These are phyloP conservation scores for Daphne laureola DNA, from an alignment of 441 rosid species.

Conservation along the genomic window DNA sequence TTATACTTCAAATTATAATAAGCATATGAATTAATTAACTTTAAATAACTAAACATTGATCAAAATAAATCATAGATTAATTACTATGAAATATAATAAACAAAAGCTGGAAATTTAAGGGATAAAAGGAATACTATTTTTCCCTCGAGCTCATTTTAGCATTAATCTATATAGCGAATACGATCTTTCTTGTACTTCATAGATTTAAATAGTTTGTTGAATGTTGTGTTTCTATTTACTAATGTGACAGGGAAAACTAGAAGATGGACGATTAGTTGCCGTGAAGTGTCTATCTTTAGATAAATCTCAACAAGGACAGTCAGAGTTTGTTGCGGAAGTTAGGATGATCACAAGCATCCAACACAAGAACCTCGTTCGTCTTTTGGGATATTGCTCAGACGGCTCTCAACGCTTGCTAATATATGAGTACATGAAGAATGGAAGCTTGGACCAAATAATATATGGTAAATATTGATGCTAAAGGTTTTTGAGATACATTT, in stretches of 20 bases:
- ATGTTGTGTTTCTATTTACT: neutral
- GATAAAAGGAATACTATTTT: too few species aligned
- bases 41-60: too few species aligned
- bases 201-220: too few species aligned
- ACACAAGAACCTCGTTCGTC: conserved; percentile 55
- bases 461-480: conserved; percentile 23
- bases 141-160: too few species aligned
- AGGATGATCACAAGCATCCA: conserved; percentile 52
- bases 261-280: conserved; percentile 34
- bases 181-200: too few species aligned
- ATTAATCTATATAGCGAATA: too few species aligned
- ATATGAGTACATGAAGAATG: conserved; percentile 56
- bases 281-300: conserved; percentile 32
- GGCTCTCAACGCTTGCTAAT: conserved; percentile 45
- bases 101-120: too few species aligned
- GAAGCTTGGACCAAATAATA: conserved; percentile 49
- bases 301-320: conserved; percentile 41
- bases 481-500: too few species aligned
- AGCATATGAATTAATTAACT: too few species aligned
- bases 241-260: conserved; percentile 27
- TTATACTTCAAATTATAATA: too few species aligned
- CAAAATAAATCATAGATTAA: too few species aligned
- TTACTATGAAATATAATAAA: too few species aligned
- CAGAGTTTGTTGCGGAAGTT: conserved; percentile 39
- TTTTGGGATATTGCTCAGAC: conserved; percentile 48